These are phyloP conservation scores for Umbellularia californica DNA, from an alignment of 164 flowering plant genomes.

Conservation along the genomic window DNA sequence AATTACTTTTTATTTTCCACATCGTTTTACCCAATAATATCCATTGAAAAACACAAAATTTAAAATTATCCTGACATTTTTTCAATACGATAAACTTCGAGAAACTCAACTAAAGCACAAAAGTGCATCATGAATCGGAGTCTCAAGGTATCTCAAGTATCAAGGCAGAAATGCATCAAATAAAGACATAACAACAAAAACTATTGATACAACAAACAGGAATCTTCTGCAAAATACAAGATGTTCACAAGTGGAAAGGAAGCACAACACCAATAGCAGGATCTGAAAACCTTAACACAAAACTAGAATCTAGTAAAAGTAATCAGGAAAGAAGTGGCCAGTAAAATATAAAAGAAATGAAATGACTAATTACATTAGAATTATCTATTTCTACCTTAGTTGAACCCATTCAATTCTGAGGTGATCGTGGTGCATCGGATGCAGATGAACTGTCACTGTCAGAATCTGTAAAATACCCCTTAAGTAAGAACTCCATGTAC, in stretches of 20 bases:
- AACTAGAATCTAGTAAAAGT: not conserved
- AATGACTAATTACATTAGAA: not conserved
- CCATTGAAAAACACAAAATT: too few relatives aligned
- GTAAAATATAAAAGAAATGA: too few relatives aligned
- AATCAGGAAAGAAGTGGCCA: not conserved
- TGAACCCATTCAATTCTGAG: conserved; percentile 27
- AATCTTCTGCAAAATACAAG: not conserved
- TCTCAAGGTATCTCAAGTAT: not conserved
- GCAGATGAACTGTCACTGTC: conserved; percentile 76
- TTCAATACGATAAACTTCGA: too few relatives aligned
- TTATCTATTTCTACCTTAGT: conserved; percentile 22
- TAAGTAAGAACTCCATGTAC: conserved; percentile 1
- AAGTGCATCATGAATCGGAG: not conserved
- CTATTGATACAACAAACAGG: not conserved
- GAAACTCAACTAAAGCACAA: not conserved
- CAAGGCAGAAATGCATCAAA: not conserved
- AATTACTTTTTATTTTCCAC: too few relatives aligned
- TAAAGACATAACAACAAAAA: not conserved
- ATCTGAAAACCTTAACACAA: not conserved
- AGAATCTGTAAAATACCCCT: conserved; percentile 68
- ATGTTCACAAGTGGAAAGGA: not conserved
- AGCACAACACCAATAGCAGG: not conserved
- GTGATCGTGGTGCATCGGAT: conserved; percentile 49
- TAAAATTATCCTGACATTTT: too few relatives aligned
- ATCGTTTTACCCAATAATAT: too few relatives aligned